A percentile compares a stretch with the other conserved stretches of the same genome.
Evolutionary conservation across 768 basidiomycete species (phyloP).

Genomic region (Tubosaeta brunneosetosa): DNA sequence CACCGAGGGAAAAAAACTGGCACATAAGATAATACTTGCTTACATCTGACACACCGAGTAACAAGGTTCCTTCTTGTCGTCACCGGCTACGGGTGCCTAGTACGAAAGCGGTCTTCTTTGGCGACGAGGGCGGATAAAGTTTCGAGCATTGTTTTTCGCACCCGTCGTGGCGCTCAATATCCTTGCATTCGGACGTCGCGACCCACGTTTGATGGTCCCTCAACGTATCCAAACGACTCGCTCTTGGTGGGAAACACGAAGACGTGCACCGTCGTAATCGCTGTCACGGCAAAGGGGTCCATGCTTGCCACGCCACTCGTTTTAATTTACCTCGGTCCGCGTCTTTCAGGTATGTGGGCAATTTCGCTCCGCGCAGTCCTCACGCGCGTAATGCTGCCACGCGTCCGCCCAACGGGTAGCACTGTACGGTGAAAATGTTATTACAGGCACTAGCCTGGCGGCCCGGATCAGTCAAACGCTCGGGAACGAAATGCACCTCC

Average conservation of each 20-base stretch:
- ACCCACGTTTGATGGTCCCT: not conserved
- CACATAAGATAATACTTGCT: no score
- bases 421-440: no score
- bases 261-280: slow-evolving; percentile 1
- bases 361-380: no score
- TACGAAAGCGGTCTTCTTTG: not conserved
- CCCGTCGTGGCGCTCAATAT: not conserved
- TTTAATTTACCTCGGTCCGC: slow-evolving; percentile 7
- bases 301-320: not conserved
- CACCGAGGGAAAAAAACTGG: not conserved
- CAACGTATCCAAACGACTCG: not conserved
- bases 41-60: not conserved
- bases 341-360: not conserved
- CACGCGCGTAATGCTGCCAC: no score
- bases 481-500: no score
- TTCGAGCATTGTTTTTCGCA: not conserved
- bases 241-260: not conserved
- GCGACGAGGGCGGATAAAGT: not conserved
- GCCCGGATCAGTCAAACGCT: no score
- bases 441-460: no score
- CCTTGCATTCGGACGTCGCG: no score
- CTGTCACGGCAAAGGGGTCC: slow-evolving; percentile 3
- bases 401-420: no score
- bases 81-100: not conserved
- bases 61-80: not conserved